Conservation (phyloP, 129 eudicot species). For the Daucus carota region DNA sequence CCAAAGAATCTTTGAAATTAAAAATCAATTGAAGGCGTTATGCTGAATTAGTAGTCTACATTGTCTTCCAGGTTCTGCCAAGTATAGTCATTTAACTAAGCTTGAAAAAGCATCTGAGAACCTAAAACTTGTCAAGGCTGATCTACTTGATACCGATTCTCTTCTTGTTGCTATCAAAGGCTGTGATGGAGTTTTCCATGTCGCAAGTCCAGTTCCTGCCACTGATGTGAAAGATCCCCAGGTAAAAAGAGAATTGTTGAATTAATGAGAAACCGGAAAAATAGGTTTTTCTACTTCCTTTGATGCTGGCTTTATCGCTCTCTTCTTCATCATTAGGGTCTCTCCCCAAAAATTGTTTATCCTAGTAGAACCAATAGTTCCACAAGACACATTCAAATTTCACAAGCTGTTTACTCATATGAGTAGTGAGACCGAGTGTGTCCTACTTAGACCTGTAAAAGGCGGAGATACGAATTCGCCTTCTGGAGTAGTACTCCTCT, state of each 20-base stretch:
- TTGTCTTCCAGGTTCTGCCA: constrained; percentile 40
- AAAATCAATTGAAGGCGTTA: neutral
- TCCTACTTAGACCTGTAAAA: neutral
- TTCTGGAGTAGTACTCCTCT: neutral
- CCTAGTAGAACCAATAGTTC: neutral
- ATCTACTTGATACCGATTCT: constrained; percentile 63
- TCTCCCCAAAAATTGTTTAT: neutral
- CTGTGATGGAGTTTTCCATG: constrained; percentile 76
- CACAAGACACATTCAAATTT: neutral
- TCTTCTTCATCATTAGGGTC: neutral
- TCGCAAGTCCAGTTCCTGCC: constrained; percentile 77
- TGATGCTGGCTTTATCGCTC: neutral
- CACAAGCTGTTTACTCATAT: neutral
- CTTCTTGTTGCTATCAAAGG: constrained; percentile 51
- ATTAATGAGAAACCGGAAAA: neutral
- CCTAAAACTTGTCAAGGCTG: constrained; percentile 64
- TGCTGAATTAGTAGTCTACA: neutral
- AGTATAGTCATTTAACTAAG: constrained; percentile 49
- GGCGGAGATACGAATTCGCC: neutral
- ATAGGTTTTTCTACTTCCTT: constrained; percentile 1
- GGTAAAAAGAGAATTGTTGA: constrained; percentile 22
- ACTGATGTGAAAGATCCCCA: constrained; percentile 60
- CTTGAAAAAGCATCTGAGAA: constrained; percentile 60
- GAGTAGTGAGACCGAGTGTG: neutral
- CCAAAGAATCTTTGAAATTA: too few species aligned